These are phyloP conservation scores for Aspergillus aculeatinus DNA, from an alignment of 2,329 filamentous ascomycete species.

Conservation along the genomic window DNA sequence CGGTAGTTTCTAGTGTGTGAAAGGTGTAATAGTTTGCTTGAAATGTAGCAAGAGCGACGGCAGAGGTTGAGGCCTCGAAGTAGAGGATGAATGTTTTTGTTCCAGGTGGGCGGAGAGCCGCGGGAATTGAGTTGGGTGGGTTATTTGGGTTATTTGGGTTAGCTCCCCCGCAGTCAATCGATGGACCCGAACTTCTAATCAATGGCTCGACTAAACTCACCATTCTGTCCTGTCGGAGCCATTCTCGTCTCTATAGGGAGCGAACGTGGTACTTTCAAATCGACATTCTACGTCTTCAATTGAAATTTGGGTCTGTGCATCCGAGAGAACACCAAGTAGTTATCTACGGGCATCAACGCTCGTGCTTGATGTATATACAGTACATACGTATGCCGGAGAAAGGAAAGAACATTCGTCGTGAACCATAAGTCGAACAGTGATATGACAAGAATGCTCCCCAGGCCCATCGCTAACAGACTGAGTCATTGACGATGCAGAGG, in stretches of 20 bases:
- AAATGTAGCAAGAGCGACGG: not conserved
- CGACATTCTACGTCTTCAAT: no score
- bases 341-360: conserved; percentile 1
- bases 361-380: conserved; percentile 9
- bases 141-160: not conserved
- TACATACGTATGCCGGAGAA: conserved; percentile 5
- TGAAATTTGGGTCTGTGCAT: not conserved
- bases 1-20: not conserved
- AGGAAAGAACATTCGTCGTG: not conserved
- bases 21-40: no score
- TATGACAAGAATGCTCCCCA: not conserved
- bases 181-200: not conserved
- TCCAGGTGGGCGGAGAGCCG: not conserved
- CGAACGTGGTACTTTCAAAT: no score
- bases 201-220: no score
- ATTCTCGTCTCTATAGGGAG: no score
- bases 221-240: no score
- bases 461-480: not conserved
- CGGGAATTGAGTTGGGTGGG: not conserved
- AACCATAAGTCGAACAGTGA: not conserved
- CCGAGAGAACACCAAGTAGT: not conserved
- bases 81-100: not conserved
- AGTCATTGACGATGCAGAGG: not conserved
- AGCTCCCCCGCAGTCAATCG: not conserved
- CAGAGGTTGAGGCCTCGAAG: not conserved